Percentiles rank a stretch among this genome's conserved stretches.
Evolutionary conservation across 352 stramenopile genomes (phyloP).

Genomic region (Globisporangium radiosum): DNA sequence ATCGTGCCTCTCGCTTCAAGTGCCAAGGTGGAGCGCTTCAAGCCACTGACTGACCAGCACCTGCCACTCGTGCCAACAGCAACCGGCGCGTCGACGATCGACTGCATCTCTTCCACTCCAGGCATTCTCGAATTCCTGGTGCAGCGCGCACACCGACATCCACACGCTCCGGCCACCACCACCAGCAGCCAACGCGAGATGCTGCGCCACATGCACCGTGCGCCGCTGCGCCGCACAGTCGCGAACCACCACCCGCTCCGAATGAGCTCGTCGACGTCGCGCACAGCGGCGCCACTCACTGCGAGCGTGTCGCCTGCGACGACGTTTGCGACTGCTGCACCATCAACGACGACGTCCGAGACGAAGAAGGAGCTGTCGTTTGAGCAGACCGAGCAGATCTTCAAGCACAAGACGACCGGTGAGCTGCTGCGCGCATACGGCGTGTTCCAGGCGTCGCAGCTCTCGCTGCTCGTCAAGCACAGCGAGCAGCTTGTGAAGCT

Average conservation of each 20-base stretch:
- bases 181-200: not conserved
- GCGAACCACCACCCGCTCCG: slow-evolving; percentile 2
- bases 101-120: not conserved
- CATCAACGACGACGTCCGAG: slow-evolving; percentile 62
- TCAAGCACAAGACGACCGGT: slow-evolving; percentile 68
- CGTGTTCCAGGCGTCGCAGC: slow-evolving; percentile 86
- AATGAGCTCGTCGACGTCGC: slow-evolving; percentile 13
- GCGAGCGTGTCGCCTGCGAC: slow-evolving; percentile 10
- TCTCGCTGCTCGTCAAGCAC: slow-evolving; percentile 84
- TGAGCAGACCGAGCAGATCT: slow-evolving; percentile 76
- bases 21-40: no score
- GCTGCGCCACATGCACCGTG: slow-evolving; percentile 10
- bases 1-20: no score
- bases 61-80: no score
- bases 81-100: no score
- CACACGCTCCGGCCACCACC: no score
- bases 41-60: no score
- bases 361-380: slow-evolving; percentile 40
- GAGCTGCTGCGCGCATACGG: slow-evolving; percentile 85
- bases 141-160: not conserved
- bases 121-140: slow-evolving; percentile 1
- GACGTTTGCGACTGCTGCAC: slow-evolving; percentile 3
- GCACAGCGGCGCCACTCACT: slow-evolving; percentile 6
- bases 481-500: slow-evolving; percentile 79
- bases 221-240: not conserved